Base-by-base conservation (phyloP, 148 eudicot genomes). In the Cornus suecica region DNA sequence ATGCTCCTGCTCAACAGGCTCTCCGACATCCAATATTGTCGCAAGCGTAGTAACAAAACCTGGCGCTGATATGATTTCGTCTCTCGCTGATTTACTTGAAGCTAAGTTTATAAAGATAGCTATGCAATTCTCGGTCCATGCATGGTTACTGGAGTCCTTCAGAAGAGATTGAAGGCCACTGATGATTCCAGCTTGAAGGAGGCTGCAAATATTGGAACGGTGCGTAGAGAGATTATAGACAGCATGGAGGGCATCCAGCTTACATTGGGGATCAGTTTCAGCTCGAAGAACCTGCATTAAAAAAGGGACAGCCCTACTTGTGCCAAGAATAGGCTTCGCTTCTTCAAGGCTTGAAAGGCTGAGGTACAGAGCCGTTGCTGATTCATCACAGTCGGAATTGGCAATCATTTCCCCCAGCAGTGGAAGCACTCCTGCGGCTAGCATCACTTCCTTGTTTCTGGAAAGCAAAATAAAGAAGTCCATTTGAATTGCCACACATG, bases 391-490 rank as follows among this genome's bases (percentile, higher is more conserved):
- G 37, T 75, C 79, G 1, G 86, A 78, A 77, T 86, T 80, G 8
- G 73, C 72, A 25, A 82, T 81, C 92, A 95, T 92, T 74, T 87
- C 79, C 54, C 83, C 90, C 54, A 95, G 78, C 78, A 87, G 63
- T 37, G 91, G 80, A 76, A 95, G 84, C 34, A 92, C 84, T 69
- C 92, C 97, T 0, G 87, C 93, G 5, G 88, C 86, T 77, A 95
- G 63, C 94, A 95, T 90, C 80, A 91, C 51, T 74, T 95, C 92
- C 85, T 92, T 92, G 90, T 95, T 95, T 83, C 99, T 95, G 89
- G 68, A 83, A 51, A 58, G 62, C 20, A 58, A 58, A 8, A 58
- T 58, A 58, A 58, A 58, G 24, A 14, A 56, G 61, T 56, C 20
- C 6, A 56, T 56, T 56, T 0, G 61, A 56, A 56, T 18, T 8